A percentile compares a stretch with the other conserved stretches of the same genome.
These are phyloP conservation scores for Populus hybrid DNA, from an alignment of 441 rosid species.

Conservation along the genomic window DNA sequence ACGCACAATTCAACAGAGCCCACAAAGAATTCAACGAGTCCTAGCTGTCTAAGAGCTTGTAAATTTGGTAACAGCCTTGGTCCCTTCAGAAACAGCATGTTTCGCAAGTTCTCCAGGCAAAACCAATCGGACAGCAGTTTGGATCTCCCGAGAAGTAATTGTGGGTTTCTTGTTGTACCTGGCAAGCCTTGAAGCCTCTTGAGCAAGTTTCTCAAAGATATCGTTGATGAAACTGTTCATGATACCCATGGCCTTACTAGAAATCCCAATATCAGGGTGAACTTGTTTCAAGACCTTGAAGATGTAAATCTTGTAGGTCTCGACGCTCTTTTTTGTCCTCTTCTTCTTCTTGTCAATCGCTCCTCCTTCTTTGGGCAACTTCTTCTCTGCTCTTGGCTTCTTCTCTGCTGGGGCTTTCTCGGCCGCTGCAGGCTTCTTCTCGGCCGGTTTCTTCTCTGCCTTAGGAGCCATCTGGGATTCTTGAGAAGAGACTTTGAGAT, in stretches of 20 bases:
- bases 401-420: too few species aligned
- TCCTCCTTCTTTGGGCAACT: too few species aligned
- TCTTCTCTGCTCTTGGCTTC: too few species aligned
- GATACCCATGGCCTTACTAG: slow-evolving; percentile 31
- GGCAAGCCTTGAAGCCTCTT: slow-evolving; percentile 18
- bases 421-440: too few species aligned
- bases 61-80: slow-evolving; percentile 29
- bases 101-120: slow-evolving; percentile 31
- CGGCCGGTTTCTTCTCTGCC: too few species aligned
- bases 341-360: too few species aligned
- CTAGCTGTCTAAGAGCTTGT: slow-evolving; percentile 30
- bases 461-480: slow-evolving; percentile 10
- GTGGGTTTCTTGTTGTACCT: slow-evolving; percentile 28
- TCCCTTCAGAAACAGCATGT: slow-evolving; percentile 29
- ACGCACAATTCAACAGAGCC: neutral
- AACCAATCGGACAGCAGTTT: slow-evolving; percentile 26
- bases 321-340: too few species aligned
- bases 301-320: too few species aligned
- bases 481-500: too few species aligned
- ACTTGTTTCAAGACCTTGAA: too few species aligned
- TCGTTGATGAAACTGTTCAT: slow-evolving; percentile 32
- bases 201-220: slow-evolving; percentile 29
- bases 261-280: slow-evolving; percentile 14
- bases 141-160: slow-evolving; percentile 27
- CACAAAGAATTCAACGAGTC: neutral